Percentiles rank a stretch among this genome's conserved stretches.
These are phyloP conservation scores for Magnusiomyces ingens DNA, from an alignment of 1,139 yeast genomes.

Conservation along the genomic window DNA sequence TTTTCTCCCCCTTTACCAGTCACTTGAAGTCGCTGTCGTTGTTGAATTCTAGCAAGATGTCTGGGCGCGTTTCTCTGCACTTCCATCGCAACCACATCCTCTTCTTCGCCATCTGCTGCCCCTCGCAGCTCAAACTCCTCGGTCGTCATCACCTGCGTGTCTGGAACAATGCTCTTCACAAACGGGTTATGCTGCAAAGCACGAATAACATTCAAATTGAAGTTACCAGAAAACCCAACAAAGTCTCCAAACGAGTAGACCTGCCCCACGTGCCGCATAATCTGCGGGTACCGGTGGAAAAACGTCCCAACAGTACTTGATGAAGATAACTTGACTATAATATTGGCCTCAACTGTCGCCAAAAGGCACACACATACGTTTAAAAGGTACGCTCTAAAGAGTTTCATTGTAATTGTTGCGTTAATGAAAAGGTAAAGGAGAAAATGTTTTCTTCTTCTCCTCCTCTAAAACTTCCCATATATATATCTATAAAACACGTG, in stretches of 20 bases:
- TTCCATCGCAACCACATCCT: constrained; percentile 17
- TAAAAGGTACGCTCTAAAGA: no score
- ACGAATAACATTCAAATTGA: constrained; percentile 20
- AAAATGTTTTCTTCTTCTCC: neutral
- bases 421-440: no score
- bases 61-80: constrained; percentile 55
- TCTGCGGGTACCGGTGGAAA: constrained; percentile 22
- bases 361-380: no score
- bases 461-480: neutral
- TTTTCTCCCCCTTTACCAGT: constrained; percentile 21
- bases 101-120: neutral
- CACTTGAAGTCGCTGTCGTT: constrained; percentile 37
- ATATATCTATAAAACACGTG: neutral
- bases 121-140: constrained; percentile 7
- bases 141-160: constrained; percentile 23
- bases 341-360: constrained; percentile 13
- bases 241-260: constrained; percentile 28
- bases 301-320: constrained; percentile 20
- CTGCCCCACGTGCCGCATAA: constrained; percentile 21
- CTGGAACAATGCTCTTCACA: constrained; percentile 28
- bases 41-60: constrained; percentile 61
- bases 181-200: constrained; percentile 18
- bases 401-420: no score
- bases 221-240: constrained; percentile 28
- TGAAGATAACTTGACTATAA: constrained; percentile 26